Evolutionary conservation across 768 basidiomycete species (phyloP), one percentile per base, ranked within the genome.

Genomic region (Krasilnikovozyma curviuscula): DNA sequence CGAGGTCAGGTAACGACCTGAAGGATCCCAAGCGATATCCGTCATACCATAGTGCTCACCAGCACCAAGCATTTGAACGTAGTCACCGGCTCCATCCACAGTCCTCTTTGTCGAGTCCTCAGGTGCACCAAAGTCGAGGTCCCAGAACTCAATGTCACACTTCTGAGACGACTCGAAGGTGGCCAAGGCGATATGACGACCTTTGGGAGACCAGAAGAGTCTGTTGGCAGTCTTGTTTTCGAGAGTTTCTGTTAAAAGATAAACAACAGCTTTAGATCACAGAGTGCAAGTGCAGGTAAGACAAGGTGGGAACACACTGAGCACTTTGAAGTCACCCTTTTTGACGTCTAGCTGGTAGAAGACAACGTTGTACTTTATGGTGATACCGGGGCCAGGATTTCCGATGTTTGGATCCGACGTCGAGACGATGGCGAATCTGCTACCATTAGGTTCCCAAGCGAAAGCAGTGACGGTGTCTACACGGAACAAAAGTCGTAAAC

Each of bases 131-230:
- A 93, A 89, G 68, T 98, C 93, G 37, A 95, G 72, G 66, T 98
- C 93, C 88, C 84, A 98, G 68, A 97, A 98, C 63, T 97, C 91
- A 25, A 98, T 73, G 65, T 95, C 93, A 8, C 85, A 97, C 68
- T 97, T 97, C 58, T 74, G 78, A 10, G 84, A 81, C 8, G 84
- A 89, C 24, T 91, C 93, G 49, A 97, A 82, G 34, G 89, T 97
- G 21, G 89, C 89, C 52, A 97, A 75, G 45, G 93, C 82, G 50
- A 91, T 82, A 67, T 95, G 86, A 37, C 91, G 80, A 46, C 93
- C 93, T 45, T 83, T 78, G 32, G 93, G 89, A 13, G 86, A 88
- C 93, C 93, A 98, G 43, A 83, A 77, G 58, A 95, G 80, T 31
- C 83, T 83, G 67, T 97, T 97, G 63, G 79, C 83, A 27, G 83